Conservation (phyloP, 202 grass and related monocot species). For the Schoenoplectus tabernaemontani region DNA sequence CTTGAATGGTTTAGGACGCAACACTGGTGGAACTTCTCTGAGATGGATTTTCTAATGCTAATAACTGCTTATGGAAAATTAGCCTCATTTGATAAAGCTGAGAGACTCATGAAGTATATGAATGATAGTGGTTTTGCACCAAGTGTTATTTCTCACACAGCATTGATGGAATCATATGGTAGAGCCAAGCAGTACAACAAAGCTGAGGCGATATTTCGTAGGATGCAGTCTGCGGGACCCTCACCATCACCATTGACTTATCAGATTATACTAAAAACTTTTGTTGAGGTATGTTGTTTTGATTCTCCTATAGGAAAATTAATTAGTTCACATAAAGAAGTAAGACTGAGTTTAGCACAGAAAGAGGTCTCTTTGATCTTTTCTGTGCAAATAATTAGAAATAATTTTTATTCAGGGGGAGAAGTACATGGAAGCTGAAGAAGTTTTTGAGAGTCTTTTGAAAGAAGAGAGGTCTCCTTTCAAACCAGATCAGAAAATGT, state of each 20-base stretch:
- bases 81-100: conserved; percentile 67
- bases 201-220: conserved; percentile 71
- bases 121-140: conserved; percentile 63
- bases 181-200: conserved; percentile 76
- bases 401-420: conserved; percentile 48
- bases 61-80: conserved; percentile 81
- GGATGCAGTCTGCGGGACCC: conserved; percentile 81
- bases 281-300: conserved; percentile 61
- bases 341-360: neutral
- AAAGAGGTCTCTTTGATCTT: neutral
- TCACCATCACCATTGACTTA: conserved; percentile 84
- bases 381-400: neutral
- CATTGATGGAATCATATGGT: conserved; percentile 88
- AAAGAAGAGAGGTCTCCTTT: conserved; percentile 61
- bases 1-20: conserved; percentile 91
- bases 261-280: conserved; percentile 88
- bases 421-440: conserved; percentile 62
- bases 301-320: neutral
- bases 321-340: neutral
- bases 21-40: conserved; percentile 86
- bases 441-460: conserved; percentile 75
- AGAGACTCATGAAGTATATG: conserved; percentile 76
- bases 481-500: conserved; percentile 98
- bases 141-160: conserved; percentile 89
- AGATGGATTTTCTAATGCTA: conserved; percentile 97